Evolutionary conservation across 768 basidiomycete genomes (phyloP).

Genomic region (Boletales sp.): DNA sequence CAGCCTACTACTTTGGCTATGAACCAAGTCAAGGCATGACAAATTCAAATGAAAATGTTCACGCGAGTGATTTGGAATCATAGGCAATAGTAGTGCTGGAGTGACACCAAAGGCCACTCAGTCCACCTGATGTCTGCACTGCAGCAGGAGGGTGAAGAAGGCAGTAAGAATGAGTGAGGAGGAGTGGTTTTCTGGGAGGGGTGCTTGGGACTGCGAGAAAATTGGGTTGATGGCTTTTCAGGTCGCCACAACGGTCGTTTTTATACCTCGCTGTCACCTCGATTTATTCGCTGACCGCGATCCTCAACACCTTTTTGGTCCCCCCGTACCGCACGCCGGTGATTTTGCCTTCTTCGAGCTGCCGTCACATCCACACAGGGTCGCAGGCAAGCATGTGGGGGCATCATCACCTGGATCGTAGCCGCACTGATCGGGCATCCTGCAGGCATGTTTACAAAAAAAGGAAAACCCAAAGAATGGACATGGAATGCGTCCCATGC

Average conservation of each 20-base stretch:
- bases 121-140: conserved; percentile 10
- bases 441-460: conserved; percentile 22
- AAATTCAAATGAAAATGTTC: conserved; percentile 33
- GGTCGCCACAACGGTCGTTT: conserved; percentile 6
- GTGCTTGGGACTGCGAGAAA: conserved; percentile 22
- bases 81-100: conserved; percentile 30
- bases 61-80: conserved; percentile 36
- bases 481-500: too few species aligned
- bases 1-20: conserved; percentile 54
- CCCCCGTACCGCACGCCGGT: conserved; percentile 7
- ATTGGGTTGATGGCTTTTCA: conserved; percentile 4
- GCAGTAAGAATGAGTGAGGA: neutral
- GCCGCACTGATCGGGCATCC: conserved; percentile 20
- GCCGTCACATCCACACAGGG: conserved; percentile 18
- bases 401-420: conserved; percentile 18
- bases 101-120: conserved; percentile 31
- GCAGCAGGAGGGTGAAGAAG: neutral
- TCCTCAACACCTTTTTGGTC: conserved; percentile 3
- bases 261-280: conserved; percentile 13
- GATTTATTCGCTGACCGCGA: conserved; percentile 5
- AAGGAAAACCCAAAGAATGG: conserved; percentile 13
- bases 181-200: neutral
- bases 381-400: conserved; percentile 1
- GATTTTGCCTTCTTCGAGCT: neutral
- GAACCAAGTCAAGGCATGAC: conserved; percentile 44